Base-by-base conservation (phyloP, 2,329 filamentous ascomycete species). In the Aspergillus udagawae region DNA sequence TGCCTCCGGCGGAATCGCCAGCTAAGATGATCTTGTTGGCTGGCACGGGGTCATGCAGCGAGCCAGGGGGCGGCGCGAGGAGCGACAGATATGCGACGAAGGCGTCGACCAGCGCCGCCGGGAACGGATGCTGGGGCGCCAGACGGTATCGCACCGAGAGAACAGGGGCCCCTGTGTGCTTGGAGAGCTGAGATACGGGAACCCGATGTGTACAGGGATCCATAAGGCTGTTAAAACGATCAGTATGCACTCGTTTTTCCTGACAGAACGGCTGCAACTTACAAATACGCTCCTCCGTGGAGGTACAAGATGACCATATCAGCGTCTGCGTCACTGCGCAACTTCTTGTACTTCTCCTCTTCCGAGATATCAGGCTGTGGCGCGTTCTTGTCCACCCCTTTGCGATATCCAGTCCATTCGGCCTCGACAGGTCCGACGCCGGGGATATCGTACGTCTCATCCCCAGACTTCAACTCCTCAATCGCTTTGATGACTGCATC, bases 281-380 rank as follows among this genome's bases (percentile, higher is more conserved):
- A 78, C 76, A 75, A 76, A 63, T 77, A 77, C 41, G 75, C 77
- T 5, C 78, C 78, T 20, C 78, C 78, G 59, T 80, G 78, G 55
- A 80, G 72, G 60, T 79, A 80, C 5, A 80, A 60, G 7, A 80
- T 70, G 2, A 77, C 77, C 58, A 73, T 70, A 54, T 77, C 73
- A 3, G 70, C 71, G 4, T 69, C 67, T 7, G 73, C 65, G 35
- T 76, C 75, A 54, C 70, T 72, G 55, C 73, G 73, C 61, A 80
- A 53, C 49, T 68, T 65, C 49, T 65, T 61, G 60, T 78, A 80
- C 55, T 77, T 78, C 51, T 76, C 73, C 38, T 69, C 70, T 57
- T 80, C 77, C 2, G 76, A 71, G 6, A 79, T 60, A 55, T 76
- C 70, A 21, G 73, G 75, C 59, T 69, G 66, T n/a, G 72, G 70